Evolutionary conservation across 768 basidiomycete genomes (phyloP).

Genomic region (Hirschioporus abietinus): DNA sequence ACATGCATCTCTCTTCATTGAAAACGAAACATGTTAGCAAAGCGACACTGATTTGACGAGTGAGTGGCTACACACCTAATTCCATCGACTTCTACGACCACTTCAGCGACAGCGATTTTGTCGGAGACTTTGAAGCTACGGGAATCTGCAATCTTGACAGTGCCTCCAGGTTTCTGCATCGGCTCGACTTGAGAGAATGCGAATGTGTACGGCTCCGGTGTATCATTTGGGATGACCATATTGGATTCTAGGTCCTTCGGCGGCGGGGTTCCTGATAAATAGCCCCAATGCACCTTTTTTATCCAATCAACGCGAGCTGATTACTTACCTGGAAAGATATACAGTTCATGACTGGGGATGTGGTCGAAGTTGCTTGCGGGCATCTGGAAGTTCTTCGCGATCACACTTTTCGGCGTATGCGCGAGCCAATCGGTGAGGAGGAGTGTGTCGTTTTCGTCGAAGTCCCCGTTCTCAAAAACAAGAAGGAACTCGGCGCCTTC

Average conservation of each 20-base stretch:
- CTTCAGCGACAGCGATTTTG: slow-evolving; percentile 52
- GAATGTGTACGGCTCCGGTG: slow-evolving; percentile 49
- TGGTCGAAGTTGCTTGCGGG: slow-evolving; percentile 44
- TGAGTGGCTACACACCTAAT: slow-evolving; percentile 37
- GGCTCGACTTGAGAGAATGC: slow-evolving; percentile 42
- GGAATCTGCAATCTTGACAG: slow-evolving; percentile 56
- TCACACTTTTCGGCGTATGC: slow-evolving; percentile 51
- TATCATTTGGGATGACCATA: slow-evolving; percentile 42
- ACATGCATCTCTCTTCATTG: slow-evolving; percentile 39
- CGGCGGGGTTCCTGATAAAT: slow-evolving; percentile 16
- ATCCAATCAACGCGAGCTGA: neutral
- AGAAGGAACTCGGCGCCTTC: slow-evolving; percentile 52
- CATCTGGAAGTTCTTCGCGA: slow-evolving; percentile 61
- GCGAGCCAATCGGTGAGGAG: slow-evolving; percentile 63
- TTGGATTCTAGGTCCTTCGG: slow-evolving; percentile 20
- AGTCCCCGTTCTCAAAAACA: slow-evolving; percentile 35
- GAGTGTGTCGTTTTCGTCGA: slow-evolving; percentile 57
- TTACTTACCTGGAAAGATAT: slow-evolving; percentile 45
- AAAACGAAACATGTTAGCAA: slow-evolving; percentile 2
- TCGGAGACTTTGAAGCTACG: slow-evolving; percentile 46
- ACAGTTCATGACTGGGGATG: slow-evolving; percentile 48
- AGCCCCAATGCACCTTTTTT: neutral
- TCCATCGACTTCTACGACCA: slow-evolving; percentile 54
- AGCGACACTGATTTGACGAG: neutral
- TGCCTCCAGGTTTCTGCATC: slow-evolving; percentile 44